These are phyloP conservation scores for Alternaria rosae DNA, from an alignment of 2,329 filamentous ascomycete species.

Conservation along the genomic window DNA sequence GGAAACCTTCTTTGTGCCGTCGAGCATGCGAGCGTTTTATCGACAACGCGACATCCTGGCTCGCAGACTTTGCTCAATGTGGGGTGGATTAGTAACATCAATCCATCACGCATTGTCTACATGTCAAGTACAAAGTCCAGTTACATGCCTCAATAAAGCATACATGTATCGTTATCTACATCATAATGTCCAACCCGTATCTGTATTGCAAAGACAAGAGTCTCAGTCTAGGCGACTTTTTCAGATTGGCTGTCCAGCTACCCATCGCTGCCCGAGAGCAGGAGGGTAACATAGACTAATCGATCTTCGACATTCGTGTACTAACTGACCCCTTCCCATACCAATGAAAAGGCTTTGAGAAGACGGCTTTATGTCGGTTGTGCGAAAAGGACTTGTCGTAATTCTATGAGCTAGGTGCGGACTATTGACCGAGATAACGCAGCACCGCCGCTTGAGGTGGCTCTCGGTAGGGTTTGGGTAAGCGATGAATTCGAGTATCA, in stretches of 20 bases:
- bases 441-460: neutral
- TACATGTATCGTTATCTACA: neutral
- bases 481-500: neutral
- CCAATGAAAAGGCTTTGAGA: constrained; percentile 33
- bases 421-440: neutral
- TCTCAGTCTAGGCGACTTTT: constrained; percentile 47
- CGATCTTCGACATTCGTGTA: constrained; percentile 33
- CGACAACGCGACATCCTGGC: neutral
- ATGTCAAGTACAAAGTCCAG: too few relatives aligned
- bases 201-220: constrained; percentile 47
- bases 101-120: too few relatives aligned
- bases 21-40: neutral
- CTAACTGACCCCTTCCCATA: constrained; percentile 20
- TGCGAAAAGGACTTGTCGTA: neutral
- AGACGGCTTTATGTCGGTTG: constrained; percentile 18
- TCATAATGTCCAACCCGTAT: constrained; percentile 42
- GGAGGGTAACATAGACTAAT: constrained; percentile 27
- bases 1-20: neutral
- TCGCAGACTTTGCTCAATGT: neutral
- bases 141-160: neutral
- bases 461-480: neutral
- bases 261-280: constrained; percentile 27
- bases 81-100: neutral
- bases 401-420: too few relatives aligned
- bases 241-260: constrained; percentile 26